phyloP scores from a whole-genome alignment of 352 stramenopile genomes.

The Blastocystis sp. region DNA sequence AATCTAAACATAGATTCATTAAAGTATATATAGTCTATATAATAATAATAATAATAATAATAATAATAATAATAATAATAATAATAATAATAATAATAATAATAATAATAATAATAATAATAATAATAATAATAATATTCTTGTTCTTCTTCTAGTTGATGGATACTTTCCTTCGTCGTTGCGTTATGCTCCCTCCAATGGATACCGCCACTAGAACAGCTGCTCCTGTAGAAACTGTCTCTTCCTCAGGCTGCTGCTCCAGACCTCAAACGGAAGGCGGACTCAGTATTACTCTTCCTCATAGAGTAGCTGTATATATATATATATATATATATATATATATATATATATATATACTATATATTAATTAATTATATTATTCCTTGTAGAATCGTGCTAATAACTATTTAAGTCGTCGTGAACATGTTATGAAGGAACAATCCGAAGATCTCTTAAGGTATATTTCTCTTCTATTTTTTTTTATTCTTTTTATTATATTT shows the following conservation, averaged over 20 bases:
- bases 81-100: no score
- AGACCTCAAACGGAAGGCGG: neutral
- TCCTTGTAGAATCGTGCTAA: neutral
- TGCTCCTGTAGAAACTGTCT: neutral
- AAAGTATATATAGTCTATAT: neutral
- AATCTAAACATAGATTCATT: neutral
- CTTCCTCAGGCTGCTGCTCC: neutral
- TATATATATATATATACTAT: no score
- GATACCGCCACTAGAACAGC: neutral
- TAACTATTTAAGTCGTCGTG: constrained; percentile 3
- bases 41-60: no score
- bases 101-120: no score
- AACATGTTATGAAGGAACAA: constrained; percentile 19
- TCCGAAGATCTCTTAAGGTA: neutral
- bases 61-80: no score
- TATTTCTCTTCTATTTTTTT: no score
- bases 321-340: no score
- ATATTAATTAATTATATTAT: no score
- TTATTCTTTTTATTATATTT: no score
- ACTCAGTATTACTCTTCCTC: constrained; percentile 4
- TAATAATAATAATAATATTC: no score
- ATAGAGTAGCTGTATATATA: no score
- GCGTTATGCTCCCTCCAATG: constrained; percentile 10
- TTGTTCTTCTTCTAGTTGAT: constrained; percentile 16
- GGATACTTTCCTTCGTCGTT: constrained; percentile 3